These are phyloP conservation scores for Mycena pura DNA, from an alignment of 768 basidiomycete species.

Conservation along the genomic window DNA sequence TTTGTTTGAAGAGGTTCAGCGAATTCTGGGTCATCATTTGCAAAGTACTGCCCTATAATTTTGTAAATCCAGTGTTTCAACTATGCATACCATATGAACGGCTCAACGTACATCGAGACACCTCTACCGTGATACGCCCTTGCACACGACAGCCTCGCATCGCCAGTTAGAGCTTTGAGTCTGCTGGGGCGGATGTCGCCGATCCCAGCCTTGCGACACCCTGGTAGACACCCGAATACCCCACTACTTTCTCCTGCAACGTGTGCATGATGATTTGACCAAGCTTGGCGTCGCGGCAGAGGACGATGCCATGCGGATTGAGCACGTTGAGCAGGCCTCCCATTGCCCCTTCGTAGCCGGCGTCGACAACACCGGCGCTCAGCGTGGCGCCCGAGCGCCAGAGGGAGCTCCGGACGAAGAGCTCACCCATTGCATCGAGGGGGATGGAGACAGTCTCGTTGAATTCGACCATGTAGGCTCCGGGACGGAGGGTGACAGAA, in stretches of 20 bases:
- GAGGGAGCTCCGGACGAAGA: conserved; percentile 27
- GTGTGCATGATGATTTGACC: conserved; percentile 21
- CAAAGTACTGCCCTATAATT: too few species aligned
- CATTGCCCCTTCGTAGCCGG: conserved; percentile 25
- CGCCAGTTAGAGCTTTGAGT: too few species aligned
- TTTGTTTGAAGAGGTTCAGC: too few species aligned
- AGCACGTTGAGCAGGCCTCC: conserved; percentile 19
- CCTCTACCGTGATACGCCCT: too few species aligned
- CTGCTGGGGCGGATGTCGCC: too few species aligned
- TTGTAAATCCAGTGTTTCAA: too few species aligned
- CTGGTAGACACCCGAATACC: conserved; percentile 7
- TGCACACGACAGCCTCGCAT: too few species aligned
- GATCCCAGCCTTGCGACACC: too few species aligned
- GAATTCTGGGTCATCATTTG: too few species aligned
- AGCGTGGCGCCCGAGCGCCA: conserved; percentile 24
- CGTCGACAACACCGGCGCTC: conserved; percentile 22
- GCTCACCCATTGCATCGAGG: conserved; percentile 23
- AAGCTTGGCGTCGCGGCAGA: conserved; percentile 7
- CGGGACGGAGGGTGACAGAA: conserved; percentile 4
- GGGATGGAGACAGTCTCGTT: conserved; percentile 27
- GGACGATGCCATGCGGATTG: conserved; percentile 25
- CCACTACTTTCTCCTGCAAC: conserved; percentile 21
- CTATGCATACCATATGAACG: too few species aligned
- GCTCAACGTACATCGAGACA: too few species aligned
- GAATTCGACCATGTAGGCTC: conserved; percentile 29